A percentile compares a stretch with the other conserved stretches of the same genome.
These are phyloP conservation scores for Fraxinus anomala DNA, from an alignment of 257 asterid species.

Conservation along the genomic window DNA sequence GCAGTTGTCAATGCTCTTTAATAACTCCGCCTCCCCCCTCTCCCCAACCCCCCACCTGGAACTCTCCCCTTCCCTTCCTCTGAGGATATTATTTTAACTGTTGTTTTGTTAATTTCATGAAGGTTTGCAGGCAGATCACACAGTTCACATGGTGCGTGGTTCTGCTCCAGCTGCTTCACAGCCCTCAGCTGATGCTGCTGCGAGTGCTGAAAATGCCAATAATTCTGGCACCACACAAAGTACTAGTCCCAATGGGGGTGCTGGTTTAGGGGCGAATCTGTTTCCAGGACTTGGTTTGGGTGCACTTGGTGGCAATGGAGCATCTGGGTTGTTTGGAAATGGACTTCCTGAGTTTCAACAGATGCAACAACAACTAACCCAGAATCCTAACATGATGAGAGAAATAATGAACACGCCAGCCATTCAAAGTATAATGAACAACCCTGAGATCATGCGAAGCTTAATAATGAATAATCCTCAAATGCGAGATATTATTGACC, in stretches of 20 bases:
- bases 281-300: constrained; percentile 47
- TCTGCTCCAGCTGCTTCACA: constrained; percentile 47
- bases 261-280: constrained; percentile 45
- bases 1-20: constrained; percentile 3
- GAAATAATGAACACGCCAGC: constrained; percentile 59
- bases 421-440: constrained; percentile 51
- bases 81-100: constrained; percentile 15
- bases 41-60: neutral
- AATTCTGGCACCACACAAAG: constrained; percentile 33
- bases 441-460: constrained; percentile 59
- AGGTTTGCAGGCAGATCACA: constrained; percentile 66
- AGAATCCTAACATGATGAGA: constrained; percentile 59
- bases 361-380: constrained; percentile 55
- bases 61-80: neutral
- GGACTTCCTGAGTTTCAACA: constrained; percentile 57
- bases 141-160: constrained; percentile 63
- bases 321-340: constrained; percentile 49
- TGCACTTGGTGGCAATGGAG: constrained; percentile 40
- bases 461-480: constrained; percentile 69
- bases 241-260: constrained; percentile 31
- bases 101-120: neutral
- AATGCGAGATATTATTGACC: constrained; percentile 66
- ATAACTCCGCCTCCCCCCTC: neutral
- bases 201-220: constrained; percentile 32
- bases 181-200: constrained; percentile 34